phyloP scores from a whole-genome alignment of 495 filamentous ascomycete genomes.

The Chaetomium tenue region DNA sequence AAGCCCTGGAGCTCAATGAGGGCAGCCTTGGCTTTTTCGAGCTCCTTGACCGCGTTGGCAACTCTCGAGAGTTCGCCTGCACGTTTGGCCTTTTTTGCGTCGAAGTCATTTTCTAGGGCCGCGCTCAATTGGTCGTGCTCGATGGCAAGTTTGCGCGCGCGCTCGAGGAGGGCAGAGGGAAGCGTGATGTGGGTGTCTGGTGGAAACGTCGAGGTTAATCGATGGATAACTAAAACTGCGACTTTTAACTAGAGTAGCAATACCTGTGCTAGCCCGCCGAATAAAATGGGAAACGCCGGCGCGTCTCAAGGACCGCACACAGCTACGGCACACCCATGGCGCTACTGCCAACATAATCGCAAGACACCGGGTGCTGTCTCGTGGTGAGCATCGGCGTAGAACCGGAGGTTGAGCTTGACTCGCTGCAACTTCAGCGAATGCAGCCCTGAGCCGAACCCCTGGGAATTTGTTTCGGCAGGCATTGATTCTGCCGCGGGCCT shows the following conservation, averaged over 20 bases:
- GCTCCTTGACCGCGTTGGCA: slow-evolving; percentile 66
- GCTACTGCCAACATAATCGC: slow-evolving; percentile 51
- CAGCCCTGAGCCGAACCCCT: neutral
- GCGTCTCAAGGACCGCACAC: slow-evolving; percentile 44
- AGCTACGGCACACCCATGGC: slow-evolving; percentile 57
- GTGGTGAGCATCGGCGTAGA: slow-evolving; percentile 19
- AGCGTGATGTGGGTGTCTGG: slow-evolving; percentile 21
- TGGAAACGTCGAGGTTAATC: slow-evolving; percentile 6
- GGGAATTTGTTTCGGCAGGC: slow-evolving; percentile 16
- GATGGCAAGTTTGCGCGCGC: slow-evolving; percentile 40
- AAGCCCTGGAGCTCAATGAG: slow-evolving; percentile 54
- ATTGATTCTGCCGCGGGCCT: slow-evolving; percentile 14
- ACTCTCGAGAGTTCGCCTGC: slow-evolving; percentile 73
- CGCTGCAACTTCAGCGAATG: slow-evolving; percentile 8
- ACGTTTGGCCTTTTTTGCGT: slow-evolving; percentile 69
- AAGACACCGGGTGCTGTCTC: slow-evolving; percentile 20
- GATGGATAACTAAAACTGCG: neutral
- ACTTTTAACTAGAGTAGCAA: neutral
- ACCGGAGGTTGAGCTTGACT: neutral
- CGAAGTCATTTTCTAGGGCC: slow-evolving; percentile 61
- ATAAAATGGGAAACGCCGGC: slow-evolving; percentile 36
- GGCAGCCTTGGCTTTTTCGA: slow-evolving; percentile 58
- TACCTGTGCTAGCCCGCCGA: slow-evolving; percentile 50
- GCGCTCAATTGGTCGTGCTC: slow-evolving; percentile 63
- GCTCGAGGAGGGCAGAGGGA: slow-evolving; percentile 42